Percentiles rank a stretch among this genome's conserved stretches.
phyloP scores from a whole-genome alignment of 139 green algal genomes.

The Coccomyxa sp. region DNA sequence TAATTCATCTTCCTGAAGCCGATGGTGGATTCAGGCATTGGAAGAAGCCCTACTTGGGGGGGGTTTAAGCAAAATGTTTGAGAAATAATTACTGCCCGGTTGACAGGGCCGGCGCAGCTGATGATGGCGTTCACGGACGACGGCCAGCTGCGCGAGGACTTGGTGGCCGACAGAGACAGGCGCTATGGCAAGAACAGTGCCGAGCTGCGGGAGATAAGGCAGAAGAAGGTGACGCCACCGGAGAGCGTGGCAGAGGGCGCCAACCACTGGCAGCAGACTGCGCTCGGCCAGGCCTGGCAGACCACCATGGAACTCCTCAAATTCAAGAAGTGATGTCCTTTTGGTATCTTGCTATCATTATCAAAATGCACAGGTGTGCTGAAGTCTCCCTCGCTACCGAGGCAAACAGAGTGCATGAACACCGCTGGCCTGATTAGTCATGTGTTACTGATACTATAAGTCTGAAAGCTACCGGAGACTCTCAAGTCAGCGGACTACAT shows the following conservation, averaged over 20 bases:
- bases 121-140: constrained; percentile 67
- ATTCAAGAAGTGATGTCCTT: background rate
- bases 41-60: too few species aligned
- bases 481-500: too few species aligned
- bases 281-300: constrained; percentile 30
- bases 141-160: constrained; percentile 33
- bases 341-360: too few species aligned
- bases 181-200: constrained; percentile 14
- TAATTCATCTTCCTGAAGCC: too few species aligned
- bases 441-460: too few species aligned
- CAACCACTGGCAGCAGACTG: constrained; percentile 34
- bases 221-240: constrained; percentile 2
- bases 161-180: constrained; percentile 33
- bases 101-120: constrained; percentile 54
- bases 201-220: constrained; percentile 4
- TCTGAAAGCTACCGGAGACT: too few species aligned
- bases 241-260: constrained; percentile 25
- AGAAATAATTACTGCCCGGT: background rate
- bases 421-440: too few species aligned
- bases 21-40: too few species aligned
- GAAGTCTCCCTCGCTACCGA: too few species aligned
- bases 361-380: too few species aligned
- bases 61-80: background rate
- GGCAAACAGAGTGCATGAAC: too few species aligned
- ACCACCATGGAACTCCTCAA: constrained; percentile 27